Percentiles rank a stretch among this genome's conserved stretches.
These are phyloP conservation scores for Fusarium sp. DNA, from an alignment of 2,329 filamentous ascomycete species.

Conservation along the genomic window DNA sequence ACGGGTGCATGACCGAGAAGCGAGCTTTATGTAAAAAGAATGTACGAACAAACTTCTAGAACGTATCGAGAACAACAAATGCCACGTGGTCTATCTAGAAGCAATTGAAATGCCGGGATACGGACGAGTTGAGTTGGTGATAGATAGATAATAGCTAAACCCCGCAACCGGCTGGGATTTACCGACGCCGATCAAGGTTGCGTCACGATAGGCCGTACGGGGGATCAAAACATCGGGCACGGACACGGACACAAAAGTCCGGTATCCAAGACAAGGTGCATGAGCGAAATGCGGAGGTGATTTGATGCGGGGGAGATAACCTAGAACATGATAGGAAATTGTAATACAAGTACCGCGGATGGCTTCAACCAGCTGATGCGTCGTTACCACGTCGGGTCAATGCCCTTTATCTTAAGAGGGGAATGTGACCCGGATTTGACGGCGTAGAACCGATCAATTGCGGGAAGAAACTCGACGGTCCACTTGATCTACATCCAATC, in stretches of 20 bases:
- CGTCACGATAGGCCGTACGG: slow-evolving; percentile 22
- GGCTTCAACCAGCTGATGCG: slow-evolving; percentile 31
- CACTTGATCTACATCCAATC: slow-evolving; percentile 21
- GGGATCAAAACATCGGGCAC: slow-evolving; percentile 13
- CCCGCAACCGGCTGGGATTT: slow-evolving; percentile 18
- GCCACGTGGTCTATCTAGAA: background rate
- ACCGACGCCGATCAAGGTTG: slow-evolving; percentile 30
- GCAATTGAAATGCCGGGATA: background rate
- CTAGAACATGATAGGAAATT: slow-evolving; percentile 37
- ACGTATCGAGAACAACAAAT: background rate
- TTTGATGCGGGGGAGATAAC: slow-evolving; percentile 24
- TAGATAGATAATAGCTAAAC: slow-evolving; percentile 14
- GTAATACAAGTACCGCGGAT: slow-evolving; percentile 20
- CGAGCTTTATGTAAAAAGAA: background rate
- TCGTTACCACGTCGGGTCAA: background rate
- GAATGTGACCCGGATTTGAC: slow-evolving; percentile 22
- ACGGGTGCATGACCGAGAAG: background rate
- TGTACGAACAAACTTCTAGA: background rate
- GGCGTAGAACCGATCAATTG: slow-evolving; percentile 22
- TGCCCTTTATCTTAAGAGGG: slow-evolving; percentile 15
- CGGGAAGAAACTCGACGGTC: slow-evolving; percentile 13
- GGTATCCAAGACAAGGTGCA: background rate
- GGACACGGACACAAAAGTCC: slow-evolving; percentile 31
- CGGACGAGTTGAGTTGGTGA: background rate
- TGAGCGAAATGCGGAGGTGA: slow-evolving; percentile 22